Evolutionary conservation across 164 flowering plant genomes (phyloP), one percentile per base, ranked within the genome.

Genomic region (Tinospora cordifolia): DNA sequence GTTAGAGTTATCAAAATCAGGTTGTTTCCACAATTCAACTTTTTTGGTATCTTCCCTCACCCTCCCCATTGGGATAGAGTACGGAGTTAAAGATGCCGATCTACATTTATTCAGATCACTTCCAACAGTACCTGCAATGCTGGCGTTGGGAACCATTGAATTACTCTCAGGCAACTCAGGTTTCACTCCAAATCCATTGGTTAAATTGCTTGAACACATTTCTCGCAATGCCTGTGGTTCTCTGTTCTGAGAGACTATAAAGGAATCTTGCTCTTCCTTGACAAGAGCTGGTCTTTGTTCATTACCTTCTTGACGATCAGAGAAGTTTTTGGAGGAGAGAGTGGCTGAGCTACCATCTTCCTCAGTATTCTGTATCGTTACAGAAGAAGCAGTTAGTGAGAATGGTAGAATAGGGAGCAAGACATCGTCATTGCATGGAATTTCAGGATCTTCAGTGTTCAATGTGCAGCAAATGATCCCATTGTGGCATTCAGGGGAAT

Each of bases 341-440:
- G 78, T 63, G 26, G 38, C 21, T 68, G 77, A 74, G 60, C 67
- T 75, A 39, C 69, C 27, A 36, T 69, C 71, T 40, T 81, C 85
- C 65, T 68, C 68, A 49, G 65, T 60, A 22, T 41, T 70, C 22
- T 51, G 74, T 24, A 38, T 36, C 2, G 66, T 22, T 40, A 62
- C 66, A 44, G 81, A 66, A 22, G 81, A 66, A 72, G 34, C 39
- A 74, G 78, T 68, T 64, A 75, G 8, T 38, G 73, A 22, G 12
- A 64, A 77, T 11, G 62, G 13, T 41, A 75, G 47, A 59, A 39
- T 54, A 5, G 84, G 74, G 10, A 81, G 71, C 54, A 84, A 69
- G 66, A 87, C 60, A 76, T 87, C 86, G 77, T 89, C 90, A 81
- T 90, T 93, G 82, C 71, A 65, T 22, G 98, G 98, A 66, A 92